These are phyloP conservation scores for Eucalyptus polyanthemos DNA, from an alignment of 345 rosid genomes.

Conservation along the genomic window DNA sequence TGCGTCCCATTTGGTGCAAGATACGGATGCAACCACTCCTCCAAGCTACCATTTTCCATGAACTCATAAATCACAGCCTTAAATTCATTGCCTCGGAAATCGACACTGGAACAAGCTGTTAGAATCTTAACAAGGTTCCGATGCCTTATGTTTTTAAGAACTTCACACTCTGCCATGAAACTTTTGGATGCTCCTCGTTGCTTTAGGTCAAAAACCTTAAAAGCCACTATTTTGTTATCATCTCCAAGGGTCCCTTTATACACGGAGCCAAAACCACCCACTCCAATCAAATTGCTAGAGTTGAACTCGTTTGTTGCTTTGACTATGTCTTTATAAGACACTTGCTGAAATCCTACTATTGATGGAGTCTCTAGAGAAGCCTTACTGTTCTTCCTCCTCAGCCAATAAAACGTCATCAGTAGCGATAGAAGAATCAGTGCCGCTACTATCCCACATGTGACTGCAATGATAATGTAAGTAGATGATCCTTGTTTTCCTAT, in stretches of 20 bases:
- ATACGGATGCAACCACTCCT: conserved; percentile 3
- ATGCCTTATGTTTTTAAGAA: neutral
- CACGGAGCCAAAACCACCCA: neutral
- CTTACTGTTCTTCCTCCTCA: neutral
- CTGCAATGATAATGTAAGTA: neutral
- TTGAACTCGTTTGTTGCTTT: neutral
- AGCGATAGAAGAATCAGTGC: neutral
- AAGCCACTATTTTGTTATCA: neutral
- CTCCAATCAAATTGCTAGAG: neutral
- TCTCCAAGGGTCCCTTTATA: neutral
- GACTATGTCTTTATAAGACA: neutral
- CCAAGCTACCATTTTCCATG: conserved; percentile 5
- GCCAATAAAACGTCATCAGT: neutral
- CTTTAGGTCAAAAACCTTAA: conserved; percentile 2
- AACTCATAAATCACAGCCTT: conserved; percentile 5
- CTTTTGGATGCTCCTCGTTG: neutral
- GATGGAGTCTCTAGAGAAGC: neutral
- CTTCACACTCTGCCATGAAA: conserved; percentile 1
- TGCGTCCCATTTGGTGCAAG: neutral
- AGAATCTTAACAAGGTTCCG: conserved; percentile 1
- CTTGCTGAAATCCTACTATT: neutral
- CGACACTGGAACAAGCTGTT: neutral
- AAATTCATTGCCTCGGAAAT: neutral
- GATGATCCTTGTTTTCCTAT: neutral
- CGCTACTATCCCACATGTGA: neutral